A percentile compares a stretch with the other conserved stretches of the same genome.
phyloP scores from a whole-genome alignment of 2,329 filamentous ascomycete genomes.

The Lasiodiplodia gonubiensis region DNA sequence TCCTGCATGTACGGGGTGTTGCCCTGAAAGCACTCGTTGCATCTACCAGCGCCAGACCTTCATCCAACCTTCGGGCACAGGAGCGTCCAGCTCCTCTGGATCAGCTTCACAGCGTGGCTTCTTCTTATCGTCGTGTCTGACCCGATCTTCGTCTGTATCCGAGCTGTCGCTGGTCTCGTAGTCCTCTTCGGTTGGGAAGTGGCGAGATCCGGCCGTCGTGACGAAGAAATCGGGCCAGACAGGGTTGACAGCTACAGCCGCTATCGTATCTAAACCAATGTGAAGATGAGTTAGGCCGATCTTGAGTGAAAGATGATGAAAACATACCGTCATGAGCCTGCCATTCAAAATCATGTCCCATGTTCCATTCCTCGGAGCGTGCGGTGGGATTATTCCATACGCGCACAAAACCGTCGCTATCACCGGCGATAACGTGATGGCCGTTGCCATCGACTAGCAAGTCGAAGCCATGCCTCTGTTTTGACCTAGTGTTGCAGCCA shows the following conservation, averaged over 20 bases:
- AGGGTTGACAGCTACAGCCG: neutral
- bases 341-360: conserved; percentile 1
- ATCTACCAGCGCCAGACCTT: conserved; percentile 2
- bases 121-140: neutral
- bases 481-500: conserved; percentile 53
- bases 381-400: conserved; percentile 44
- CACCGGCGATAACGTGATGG: conserved; percentile 65
- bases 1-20: no score
- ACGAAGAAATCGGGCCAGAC: neutral
- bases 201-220: neutral
- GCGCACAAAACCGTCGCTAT: conserved; percentile 60
- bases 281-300: neutral
- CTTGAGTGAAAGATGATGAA: neutral
- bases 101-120: neutral
- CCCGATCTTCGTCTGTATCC: neutral
- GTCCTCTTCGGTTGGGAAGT: neutral
- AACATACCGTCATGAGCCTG: conserved; percentile 21
- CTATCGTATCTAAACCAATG: neutral
- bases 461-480: conserved; percentile 64
- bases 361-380: neutral
- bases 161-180: neutral
- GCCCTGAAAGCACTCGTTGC: neutral
- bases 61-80: conserved; percentile 1
- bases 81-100: neutral
- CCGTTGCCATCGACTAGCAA: conserved; percentile 45